Percentiles rank a stretch among this genome's conserved stretches.
These are phyloP conservation scores for Tylopilus intermedius DNA, from an alignment of 768 basidiomycete species.

Conservation along the genomic window DNA sequence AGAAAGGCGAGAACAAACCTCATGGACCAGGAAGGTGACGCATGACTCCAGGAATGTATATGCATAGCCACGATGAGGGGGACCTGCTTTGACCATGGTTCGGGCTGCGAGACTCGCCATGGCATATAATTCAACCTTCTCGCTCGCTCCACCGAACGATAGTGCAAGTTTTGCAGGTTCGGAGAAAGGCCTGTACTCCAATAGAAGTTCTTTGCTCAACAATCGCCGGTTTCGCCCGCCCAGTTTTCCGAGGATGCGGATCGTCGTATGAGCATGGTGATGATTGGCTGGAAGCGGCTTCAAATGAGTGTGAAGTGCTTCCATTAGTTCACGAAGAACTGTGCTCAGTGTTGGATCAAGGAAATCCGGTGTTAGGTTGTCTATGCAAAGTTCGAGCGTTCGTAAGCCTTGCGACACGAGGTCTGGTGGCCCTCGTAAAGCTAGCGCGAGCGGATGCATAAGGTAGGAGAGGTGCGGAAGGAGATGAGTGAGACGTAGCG, in stretches of 20 bases:
- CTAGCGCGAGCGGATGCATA: constrained; percentile 93
- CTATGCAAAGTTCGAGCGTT: constrained; percentile 97
- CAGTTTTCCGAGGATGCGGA: constrained; percentile 93
- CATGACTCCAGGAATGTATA: constrained; percentile 70
- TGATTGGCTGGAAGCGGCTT: constrained; percentile 87
- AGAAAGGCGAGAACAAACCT: constrained; percentile 44
- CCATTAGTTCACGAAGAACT: constrained; percentile 90
- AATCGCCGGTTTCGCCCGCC: constrained; percentile 91
- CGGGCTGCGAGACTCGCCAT: constrained; percentile 61
- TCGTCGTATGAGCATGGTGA: constrained; percentile 87
- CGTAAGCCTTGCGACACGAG: constrained; percentile 92
- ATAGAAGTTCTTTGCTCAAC: constrained; percentile 70
- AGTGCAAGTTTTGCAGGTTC: constrained; percentile 67
- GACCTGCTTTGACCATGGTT: constrained; percentile 48
- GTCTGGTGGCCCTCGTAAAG: constrained; percentile 81
- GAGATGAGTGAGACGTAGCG: constrained; percentile 89
- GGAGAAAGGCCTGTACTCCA: constrained; percentile 67
- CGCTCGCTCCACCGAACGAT: constrained; percentile 64
- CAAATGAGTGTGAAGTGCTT: constrained; percentile 85
- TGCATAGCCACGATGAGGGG: constrained; percentile 45
- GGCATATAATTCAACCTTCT: constrained; percentile 63
- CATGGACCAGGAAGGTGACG: constrained; percentile 64
- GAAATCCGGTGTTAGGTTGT: constrained; percentile 97
- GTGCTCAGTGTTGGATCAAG: constrained; percentile 92
- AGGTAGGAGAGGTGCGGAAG: constrained; percentile 92